These are phyloP conservation scores for Fraxinus dipetala DNA, from an alignment of 305 asterid genomes.

Conservation along the genomic window DNA sequence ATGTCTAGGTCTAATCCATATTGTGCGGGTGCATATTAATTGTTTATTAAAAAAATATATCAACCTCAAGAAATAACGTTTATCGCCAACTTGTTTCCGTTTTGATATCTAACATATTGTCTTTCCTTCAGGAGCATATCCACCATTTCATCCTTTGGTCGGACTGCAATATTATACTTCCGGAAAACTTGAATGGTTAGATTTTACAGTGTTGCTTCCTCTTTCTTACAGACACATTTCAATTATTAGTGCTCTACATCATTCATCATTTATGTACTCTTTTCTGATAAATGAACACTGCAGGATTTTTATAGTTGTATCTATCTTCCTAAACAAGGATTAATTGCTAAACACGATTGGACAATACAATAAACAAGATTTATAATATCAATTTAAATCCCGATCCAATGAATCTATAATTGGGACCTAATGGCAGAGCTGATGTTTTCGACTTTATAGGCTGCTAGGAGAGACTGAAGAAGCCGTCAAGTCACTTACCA, in stretches of 20 bases:
- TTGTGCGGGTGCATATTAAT: not conserved
- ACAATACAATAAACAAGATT: not conserved
- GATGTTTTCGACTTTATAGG: constrained; percentile 42
- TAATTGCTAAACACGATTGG: not conserved
- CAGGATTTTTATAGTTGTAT: not conserved
- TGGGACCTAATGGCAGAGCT: not conserved
- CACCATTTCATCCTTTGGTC: constrained; percentile 71
- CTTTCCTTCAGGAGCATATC: constrained; percentile 63
- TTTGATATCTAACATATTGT: not conserved
- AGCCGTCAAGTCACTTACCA: constrained; percentile 66
- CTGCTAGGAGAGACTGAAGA: constrained; percentile 60
- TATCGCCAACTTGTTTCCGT: not conserved
- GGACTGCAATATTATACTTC: constrained; percentile 85
- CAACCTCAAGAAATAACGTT: not conserved
- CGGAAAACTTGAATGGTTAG: constrained; percentile 96
- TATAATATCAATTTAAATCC: not conserved
- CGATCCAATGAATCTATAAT: not conserved
- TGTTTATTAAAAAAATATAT: not conserved
- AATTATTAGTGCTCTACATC: not conserved
- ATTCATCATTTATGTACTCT: not conserved
- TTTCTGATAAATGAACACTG: not conserved
- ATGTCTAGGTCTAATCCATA: not conserved
- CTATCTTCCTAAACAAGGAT: not conserved
- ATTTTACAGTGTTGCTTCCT: constrained; percentile 3
- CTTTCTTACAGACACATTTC: not conserved